A percentile compares a stretch with the other conserved stretches of the same genome.
phyloP scores from a whole-genome alignment of 345 rosid genomes.

The Populus pruinosa region DNA sequence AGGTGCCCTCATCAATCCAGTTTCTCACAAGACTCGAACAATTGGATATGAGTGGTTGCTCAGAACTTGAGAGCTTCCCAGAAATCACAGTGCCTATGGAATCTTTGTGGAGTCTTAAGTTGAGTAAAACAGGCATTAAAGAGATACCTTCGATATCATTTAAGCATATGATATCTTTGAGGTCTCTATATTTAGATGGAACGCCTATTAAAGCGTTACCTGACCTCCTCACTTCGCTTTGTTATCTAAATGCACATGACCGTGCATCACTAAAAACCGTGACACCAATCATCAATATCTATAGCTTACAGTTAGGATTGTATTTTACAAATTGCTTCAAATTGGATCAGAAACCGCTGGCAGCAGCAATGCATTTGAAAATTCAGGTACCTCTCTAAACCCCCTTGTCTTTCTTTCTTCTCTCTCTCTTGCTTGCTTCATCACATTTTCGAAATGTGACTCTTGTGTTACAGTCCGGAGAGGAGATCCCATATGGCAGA shows the following conservation, averaged over 20 bases:
- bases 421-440: background rate
- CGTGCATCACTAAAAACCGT: too few species aligned
- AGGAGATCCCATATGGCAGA: background rate
- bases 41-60: too few species aligned
- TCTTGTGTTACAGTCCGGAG: background rate
- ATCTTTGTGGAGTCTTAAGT: accelerated
- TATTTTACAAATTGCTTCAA: background rate
- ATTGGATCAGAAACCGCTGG: background rate
- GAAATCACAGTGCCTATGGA: too few species aligned
- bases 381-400: too few species aligned
- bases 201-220: background rate
- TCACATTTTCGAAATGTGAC: background rate
- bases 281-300: too few species aligned
- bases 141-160: too few species aligned
- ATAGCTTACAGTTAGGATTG: too few species aligned
- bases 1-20: too few species aligned
- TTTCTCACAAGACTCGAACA: too few species aligned
- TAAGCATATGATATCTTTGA: too few species aligned
- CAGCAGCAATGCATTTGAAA: background rate
- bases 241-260: background rate
- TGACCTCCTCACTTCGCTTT: background rate
- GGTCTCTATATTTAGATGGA: accelerated
- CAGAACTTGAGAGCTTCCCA: too few species aligned
- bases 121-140: too few species aligned
- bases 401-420: background rate